Evolutionary conservation across 805 yeast genomes (phyloP), one percentile per base, ranked within the genome.

Genomic region (Yamadazyma akitaensis): DNA sequence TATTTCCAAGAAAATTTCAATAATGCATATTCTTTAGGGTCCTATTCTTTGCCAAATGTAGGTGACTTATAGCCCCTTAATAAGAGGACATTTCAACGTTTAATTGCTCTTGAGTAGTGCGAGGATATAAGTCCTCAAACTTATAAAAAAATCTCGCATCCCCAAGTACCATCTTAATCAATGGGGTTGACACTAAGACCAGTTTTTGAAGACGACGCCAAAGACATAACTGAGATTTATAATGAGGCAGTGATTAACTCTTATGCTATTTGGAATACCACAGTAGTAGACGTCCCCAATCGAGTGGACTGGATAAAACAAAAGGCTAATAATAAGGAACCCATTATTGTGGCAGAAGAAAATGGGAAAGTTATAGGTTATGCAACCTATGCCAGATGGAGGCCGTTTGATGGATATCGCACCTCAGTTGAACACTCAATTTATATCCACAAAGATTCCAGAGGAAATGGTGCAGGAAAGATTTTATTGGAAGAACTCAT

Each of bases 181-280:
- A 28, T 13, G 32, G 30, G 30, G 44, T 14, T 41, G 12, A 28
- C 31, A n/a, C 17, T 42, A 1, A 42, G 44, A 17, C 17, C 14
- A 18, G 44, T 16, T 13, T 34, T 26, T 21, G 40, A 34, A 25
- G 17, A 11, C 17, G 44, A 42, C 17, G 44, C 44, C 34, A 19
- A 35, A 10, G 44, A 26, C 26, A 34, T 42, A 17, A 31, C 40
- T 3, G 40, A 36, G 17, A 42, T 42, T 21, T 42, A 42, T 28
- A 42, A 42, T 28, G 44, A 42, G n/a, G 44, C 44, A 2, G 39
- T 42, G 16, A 28, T 35, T 19, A 42, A 42, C 28, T 35, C 44
- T 8, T 14, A 24, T 6, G 44, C 44, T 8, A 34, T 42, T 9
- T 43, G 42, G 46, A 43, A 43, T 24, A 26, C 34, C 17, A 32